Evolutionary conservation across 2,329 filamentous ascomycete genomes (phyloP), one percentile per base, ranked within the genome.

Genomic region (Pseudohalonectria lignicola): DNA sequence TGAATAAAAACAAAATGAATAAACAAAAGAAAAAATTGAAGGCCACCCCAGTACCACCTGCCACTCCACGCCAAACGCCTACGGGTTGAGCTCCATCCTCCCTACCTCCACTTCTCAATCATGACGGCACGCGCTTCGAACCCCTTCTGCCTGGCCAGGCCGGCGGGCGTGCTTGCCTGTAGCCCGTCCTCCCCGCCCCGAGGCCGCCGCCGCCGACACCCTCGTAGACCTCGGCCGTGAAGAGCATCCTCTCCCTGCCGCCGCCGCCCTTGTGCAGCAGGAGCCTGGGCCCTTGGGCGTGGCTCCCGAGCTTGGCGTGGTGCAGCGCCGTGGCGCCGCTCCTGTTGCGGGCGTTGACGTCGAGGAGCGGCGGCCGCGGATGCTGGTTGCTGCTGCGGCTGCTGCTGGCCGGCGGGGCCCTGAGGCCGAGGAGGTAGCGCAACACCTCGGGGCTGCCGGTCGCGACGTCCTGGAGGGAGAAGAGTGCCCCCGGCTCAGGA

Each of bases 281-380:
- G 29, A 45, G 19, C 36, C 34, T 38, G 20, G 37, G 38, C 17
- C 33, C 36, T 34, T 43, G 42, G 12, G 33, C 19, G 10, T 36
- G 25, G 32, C 42, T 42, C 25, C 33, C 16, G 8, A 30, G 34
- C 5, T 41, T 40, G 5, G 49, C 47, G 37, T 51, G 49, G 38
- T 54, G 52, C n/a, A 51, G 44, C 9, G 47, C 43, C 34, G 50
- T 52, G 15, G 48, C 50, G 20, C 48, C 50, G 35, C 43, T 35
- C 9, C 46, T 34, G 39, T 50, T 47, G 16, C 44, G 42, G 39
- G 47, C 44, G 23, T 50, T 51, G n/a, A 47, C 42, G 23, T 46
- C 43, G 15, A 50, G 31, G 6, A 41, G 41, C 15, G 39, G 36
- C 23, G 23, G 20, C 15, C 18, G 15, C 35, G 12, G 17, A 29